These are phyloP conservation scores for Metrosideros polymorpha DNA, from an alignment of 441 rosid genomes.

Conservation along the genomic window DNA sequence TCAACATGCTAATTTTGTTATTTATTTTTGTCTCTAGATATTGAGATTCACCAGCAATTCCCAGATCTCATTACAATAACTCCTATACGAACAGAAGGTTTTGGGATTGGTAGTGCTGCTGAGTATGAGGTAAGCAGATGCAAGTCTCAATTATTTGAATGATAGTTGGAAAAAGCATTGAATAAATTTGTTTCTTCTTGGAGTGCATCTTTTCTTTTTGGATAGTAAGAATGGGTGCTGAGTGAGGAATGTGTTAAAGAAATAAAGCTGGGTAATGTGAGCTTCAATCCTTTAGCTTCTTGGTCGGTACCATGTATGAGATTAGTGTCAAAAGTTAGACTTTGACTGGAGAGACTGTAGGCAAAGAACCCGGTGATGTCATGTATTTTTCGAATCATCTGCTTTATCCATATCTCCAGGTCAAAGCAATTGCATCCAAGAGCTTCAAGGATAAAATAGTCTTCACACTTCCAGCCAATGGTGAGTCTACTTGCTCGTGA, in stretches of 20 bases:
- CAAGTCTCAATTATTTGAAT: not conserved
- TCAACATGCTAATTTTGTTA: not conserved
- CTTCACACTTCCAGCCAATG: slow-evolving; percentile 68
- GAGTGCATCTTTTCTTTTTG: not conserved
- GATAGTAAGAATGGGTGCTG: not conserved
- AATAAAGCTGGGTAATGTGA: not conserved
- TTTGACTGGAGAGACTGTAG: not conserved
- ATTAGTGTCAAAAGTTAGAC: not conserved
- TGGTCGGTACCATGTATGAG: not conserved
- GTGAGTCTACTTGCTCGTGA: slow-evolving; percentile 25
- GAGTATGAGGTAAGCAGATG: slow-evolving; percentile 50
- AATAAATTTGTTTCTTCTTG: not conserved
- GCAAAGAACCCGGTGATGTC: not conserved
- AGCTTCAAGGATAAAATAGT: slow-evolving; percentile 49
- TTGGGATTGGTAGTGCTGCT: slow-evolving; percentile 50
- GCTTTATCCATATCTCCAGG: slow-evolving; percentile 28
- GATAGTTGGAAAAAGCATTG: not conserved
- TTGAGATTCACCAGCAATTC: slow-evolving; percentile 51
- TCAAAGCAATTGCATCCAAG: slow-evolving; percentile 29
- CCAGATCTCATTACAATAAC: slow-evolving; percentile 34
- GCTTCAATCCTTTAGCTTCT: not conserved
- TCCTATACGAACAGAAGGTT: slow-evolving; percentile 45
- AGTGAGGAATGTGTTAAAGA: not conserved
- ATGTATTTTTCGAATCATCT: not conserved
- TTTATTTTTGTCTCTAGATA: slow-evolving; percentile 35